Percentiles rank a stretch among this genome's conserved stretches.
phyloP scores from a whole-genome alignment of 2,329 filamentous ascomycete species.

The Penicillium freii region DNA sequence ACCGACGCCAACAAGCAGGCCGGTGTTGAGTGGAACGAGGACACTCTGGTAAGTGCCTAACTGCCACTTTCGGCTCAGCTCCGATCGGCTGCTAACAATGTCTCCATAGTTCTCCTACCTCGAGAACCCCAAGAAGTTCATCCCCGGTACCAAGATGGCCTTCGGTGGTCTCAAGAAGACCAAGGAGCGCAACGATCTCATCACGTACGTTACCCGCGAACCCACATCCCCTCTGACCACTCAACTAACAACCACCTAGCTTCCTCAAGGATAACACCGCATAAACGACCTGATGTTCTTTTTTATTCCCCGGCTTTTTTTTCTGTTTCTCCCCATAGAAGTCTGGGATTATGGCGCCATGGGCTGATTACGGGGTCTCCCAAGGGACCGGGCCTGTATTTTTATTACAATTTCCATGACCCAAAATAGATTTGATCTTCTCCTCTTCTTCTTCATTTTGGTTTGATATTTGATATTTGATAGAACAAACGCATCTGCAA shows the following conservation, averaged over 20 bases:
- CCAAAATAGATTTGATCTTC: constrained; percentile 36
- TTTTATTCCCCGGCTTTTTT: constrained; percentile 13
- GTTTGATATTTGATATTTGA: constrained; percentile 12
- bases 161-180: constrained; percentile 99
- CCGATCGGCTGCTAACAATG: constrained; percentile 13
- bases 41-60: constrained; percentile 67
- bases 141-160: constrained; percentile 99
- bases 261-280: constrained; percentile 41
- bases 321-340: constrained; percentile 17
- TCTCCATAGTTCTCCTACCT: constrained; percentile 81
- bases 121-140: constrained; percentile 99
- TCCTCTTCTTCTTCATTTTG: constrained; percentile 21
- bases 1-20: constrained; percentile 99
- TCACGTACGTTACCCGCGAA: constrained; percentile 68
- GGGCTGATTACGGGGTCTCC: constrained; percentile 27
- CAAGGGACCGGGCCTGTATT: constrained; percentile 38
- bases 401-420: constrained; percentile 36
- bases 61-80: too few species aligned
- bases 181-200: constrained; percentile 98
- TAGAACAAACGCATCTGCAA: constrained; percentile 8
- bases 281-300: constrained; percentile 32
- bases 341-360: constrained; percentile 23
- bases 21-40: constrained; percentile 83
- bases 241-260: constrained; percentile 27
- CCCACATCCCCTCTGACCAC: too few species aligned